Conservation (phyloP, 495 filamentous ascomycete species). For the Tuber umbilicatum region DNA sequence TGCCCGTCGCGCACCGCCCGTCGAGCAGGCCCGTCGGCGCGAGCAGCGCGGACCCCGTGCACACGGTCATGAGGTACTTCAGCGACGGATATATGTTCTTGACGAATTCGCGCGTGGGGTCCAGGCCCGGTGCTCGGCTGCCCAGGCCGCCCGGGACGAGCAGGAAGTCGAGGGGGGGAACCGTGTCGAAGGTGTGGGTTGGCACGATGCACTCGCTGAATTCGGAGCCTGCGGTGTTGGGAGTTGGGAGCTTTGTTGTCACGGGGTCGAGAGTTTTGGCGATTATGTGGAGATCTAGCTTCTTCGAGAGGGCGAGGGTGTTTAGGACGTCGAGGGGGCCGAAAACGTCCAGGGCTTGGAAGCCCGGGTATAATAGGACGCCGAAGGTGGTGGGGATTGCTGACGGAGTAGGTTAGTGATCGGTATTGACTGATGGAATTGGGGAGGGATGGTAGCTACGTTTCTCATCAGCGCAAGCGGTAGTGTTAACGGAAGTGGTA, state of each 20-base stretch:
- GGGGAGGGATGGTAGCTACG: neutral
- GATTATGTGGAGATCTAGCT: constrained; percentile 49
- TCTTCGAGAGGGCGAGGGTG: constrained; percentile 45
- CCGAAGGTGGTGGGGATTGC: constrained; percentile 42
- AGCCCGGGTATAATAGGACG: constrained; percentile 47
- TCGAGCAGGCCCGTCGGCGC: constrained; percentile 56
- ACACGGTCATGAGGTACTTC: constrained; percentile 57
- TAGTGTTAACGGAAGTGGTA: neutral
- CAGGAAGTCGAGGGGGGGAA: constrained; percentile 55
- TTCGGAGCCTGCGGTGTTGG: constrained; percentile 36
- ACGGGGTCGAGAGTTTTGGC: constrained; percentile 53
- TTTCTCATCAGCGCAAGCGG: neutral
- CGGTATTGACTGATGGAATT: neutral
- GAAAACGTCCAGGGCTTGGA: constrained; percentile 52
- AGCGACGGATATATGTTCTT: constrained; percentile 44
- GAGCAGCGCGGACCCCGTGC: constrained; percentile 52
- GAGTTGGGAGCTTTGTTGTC: constrained; percentile 36
- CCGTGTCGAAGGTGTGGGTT: constrained; percentile 55
- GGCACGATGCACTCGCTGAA: constrained; percentile 51
- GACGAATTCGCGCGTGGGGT: constrained; percentile 49
- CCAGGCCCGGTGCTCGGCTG: constrained; percentile 43
- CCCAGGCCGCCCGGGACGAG: constrained; percentile 62
- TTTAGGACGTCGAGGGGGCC: constrained; percentile 61
- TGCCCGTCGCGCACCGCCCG: constrained; percentile 54
- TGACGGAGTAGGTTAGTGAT: neutral